Evolutionary conservation across 129 eudicot genomes (phyloP), one percentile per base, ranked within the genome.

Genomic region (Chrysanthemum seticuspe): DNA sequence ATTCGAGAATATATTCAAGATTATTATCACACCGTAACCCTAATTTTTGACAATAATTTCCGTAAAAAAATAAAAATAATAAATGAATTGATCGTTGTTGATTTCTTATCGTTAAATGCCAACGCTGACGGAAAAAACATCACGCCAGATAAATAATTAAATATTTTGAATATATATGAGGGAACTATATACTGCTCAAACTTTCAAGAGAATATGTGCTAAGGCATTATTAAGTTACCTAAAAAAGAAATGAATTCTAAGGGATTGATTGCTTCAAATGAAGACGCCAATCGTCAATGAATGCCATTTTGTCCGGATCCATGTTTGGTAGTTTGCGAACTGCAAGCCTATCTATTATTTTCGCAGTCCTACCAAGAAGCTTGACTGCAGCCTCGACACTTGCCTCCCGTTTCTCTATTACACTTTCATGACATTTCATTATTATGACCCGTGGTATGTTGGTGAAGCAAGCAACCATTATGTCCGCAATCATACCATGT

Each of bases 391-490:
- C 60, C 47, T 45, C 57, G 8, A 72, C 68, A 59, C 68, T 60
- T 13, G 47, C 56, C 67, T 72, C 76, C 65, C 67, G 65, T 48
- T 72, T 72, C 66, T 72, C 76, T 7, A 76, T 68, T 4, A 72
- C 68, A 48, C 29, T n/a, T 11, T 53, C 40, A 25, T 57, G 56
- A n/a, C 74, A 76, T 13, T 67, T 76, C 74, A 19, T 67, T 4
- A 19, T 36, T 76, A 68, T 68, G 54, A 76, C 69, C 11, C 25
- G 56, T 16, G 80, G 80, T 60, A 76, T 34, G 70, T 76, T 76
- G 13, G 64, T 7, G 48, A 76, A 66, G n/a, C 80, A 68, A 61
- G 74, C 80, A 48, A 54, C n/a, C 65, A 50, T n/a, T 25, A 76
- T 68, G 73, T 76, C 75, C 6, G 62, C 70, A 10, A 76, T 76